Conservation (phyloP, 2,329 filamentous ascomycete species). For the Sclerotinia borealis region DNA sequence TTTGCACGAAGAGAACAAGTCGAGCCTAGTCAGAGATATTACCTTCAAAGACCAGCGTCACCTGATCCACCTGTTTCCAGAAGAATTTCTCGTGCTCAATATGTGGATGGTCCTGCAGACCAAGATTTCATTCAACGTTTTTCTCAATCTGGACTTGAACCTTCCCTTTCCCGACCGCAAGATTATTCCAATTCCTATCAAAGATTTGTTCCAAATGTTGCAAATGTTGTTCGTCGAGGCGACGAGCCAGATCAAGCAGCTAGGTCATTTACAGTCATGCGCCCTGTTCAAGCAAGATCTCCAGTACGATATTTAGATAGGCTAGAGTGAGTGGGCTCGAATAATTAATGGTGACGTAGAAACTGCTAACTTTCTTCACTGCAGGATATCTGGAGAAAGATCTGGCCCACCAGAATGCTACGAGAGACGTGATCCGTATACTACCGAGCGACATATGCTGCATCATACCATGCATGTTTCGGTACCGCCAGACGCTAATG, state of each 20-base stretch:
- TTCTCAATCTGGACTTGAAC: slow-evolving; percentile 29
- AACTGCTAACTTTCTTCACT: slow-evolving; percentile 18
- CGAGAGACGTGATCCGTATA: slow-evolving; percentile 10
- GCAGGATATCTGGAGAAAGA: slow-evolving; percentile 17
- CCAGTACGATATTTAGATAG: slow-evolving; percentile 24
- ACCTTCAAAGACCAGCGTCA: slow-evolving; percentile 17
- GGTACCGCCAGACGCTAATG: not conserved
- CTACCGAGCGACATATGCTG: not conserved
- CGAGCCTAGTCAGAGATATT: slow-evolving; percentile 16
- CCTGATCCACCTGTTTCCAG: slow-evolving; percentile 20
- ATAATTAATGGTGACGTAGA: not conserved
- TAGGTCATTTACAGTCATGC: slow-evolving; percentile 18
- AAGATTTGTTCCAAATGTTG: slow-evolving; percentile 18
- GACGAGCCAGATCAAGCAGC: slow-evolving; percentile 15
- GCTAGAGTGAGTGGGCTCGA: slow-evolving; percentile 24
- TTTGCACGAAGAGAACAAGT: slow-evolving; percentile 18
- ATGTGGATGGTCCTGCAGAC: slow-evolving; percentile 21
- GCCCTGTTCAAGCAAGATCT: slow-evolving; percentile 23
- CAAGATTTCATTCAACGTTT: slow-evolving; percentile 27
- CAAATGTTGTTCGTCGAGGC: slow-evolving; percentile 15
- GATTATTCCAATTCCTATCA: slow-evolving; percentile 23
- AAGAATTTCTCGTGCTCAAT: slow-evolving; percentile 24
- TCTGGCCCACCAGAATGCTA: slow-evolving; percentile 13
- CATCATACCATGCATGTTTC: slow-evolving; percentile 8
- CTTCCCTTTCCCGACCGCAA: slow-evolving; percentile 17